These are phyloP conservation scores for Tolypocladium endophyticum DNA, from an alignment of 2,329 filamentous ascomycete species.

Conservation along the genomic window DNA sequence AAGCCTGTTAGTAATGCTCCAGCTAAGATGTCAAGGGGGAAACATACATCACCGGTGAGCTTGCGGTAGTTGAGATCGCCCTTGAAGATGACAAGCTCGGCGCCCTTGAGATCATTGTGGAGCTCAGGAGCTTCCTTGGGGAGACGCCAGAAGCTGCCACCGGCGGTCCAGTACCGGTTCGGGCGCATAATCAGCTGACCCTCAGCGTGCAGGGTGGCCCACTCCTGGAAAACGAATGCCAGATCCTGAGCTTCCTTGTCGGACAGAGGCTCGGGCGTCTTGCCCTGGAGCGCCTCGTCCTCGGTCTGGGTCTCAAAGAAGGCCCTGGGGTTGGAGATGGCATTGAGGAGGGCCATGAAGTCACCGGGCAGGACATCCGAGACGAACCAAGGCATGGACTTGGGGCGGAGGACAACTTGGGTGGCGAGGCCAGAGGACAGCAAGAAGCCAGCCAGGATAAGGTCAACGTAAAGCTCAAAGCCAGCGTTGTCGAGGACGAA, in stretches of 20 bases:
- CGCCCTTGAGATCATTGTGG: constrained; percentile 66
- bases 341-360: constrained; percentile 71
- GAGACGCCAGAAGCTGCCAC: constrained; percentile 80
- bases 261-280: constrained; percentile 50
- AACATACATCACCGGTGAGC: constrained; percentile 71
- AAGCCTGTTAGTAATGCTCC: not conserved
- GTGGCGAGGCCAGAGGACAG: constrained; percentile 78
- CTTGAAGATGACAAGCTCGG: constrained; percentile 91
- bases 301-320: constrained; percentile 73
- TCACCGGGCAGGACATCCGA: constrained; percentile 85
- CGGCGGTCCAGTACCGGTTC: constrained; percentile 85
- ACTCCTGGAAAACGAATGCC: constrained; percentile 69
- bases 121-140: constrained; percentile 58
- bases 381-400: constrained; percentile 96
- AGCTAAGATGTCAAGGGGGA: not conserved
- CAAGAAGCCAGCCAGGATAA: constrained; percentile 84
- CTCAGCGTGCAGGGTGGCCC: constrained; percentile 69
- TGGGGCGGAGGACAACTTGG: constrained; percentile 79
- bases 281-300: constrained; percentile 48
- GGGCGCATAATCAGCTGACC: constrained; percentile 75
- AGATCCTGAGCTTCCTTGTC: constrained; percentile 59
- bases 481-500: constrained; percentile 96
- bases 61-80: constrained; percentile 96
- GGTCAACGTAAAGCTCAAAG: constrained; percentile 93
- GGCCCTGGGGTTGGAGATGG: constrained; percentile 61